Base-by-base conservation (phyloP, 2,329 filamentous ascomycete genomes). In the Diaporthe sp. region DNA sequence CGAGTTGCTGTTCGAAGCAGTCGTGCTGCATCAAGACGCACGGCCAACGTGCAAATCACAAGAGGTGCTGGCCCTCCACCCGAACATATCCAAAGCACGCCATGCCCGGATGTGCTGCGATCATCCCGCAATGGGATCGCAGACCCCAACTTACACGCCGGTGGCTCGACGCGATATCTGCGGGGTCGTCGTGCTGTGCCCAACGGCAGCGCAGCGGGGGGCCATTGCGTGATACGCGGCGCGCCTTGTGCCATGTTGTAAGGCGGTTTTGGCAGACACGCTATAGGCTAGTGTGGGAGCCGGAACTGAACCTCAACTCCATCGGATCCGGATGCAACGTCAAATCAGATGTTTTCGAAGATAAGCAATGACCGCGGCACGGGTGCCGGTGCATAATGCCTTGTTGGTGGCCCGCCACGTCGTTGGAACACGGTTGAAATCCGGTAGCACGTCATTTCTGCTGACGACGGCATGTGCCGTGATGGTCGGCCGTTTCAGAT, bases 211-310 rank as follows among this genome's bases (percentile, higher is more conserved):
- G 70, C 73, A 65, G 75, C 68, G 63, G 49, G 53, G 71, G 7
- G 13, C 0, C 63, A 75, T 76, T 61, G 75, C 75, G 75, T 76
- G 75, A 75, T 76, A 55, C 53, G 28, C 22, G 63, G 55, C 61
- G 75, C 70, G 57, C 71, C 70, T 75, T 74, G 75, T 76, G 75
- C 75, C 73, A 76, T 76, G 22, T 63, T 47, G 49, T 31, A 55
- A 70, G n/a, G 34, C 47, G 15, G 34, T 70, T 70, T 70, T 70
- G 49, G 49, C 65, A 55, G 49, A 70, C 65, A 55, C 65, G 65
- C 65, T 42, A 70, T 55, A 70, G 65, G 65, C 49, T 31, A 42
- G n/a, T 42, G 3, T 28, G 47, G 31, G 15, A 53, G 4, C 34
- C 34, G 31, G 13, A 12, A 42, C n/a, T 55, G 9, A 22, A 28